Percentiles rank a stretch among this genome's conserved stretches.
phyloP scores from a whole-genome alignment of 1,139 yeast genomes.

The Nakaseomyces nivariensis region DNA sequence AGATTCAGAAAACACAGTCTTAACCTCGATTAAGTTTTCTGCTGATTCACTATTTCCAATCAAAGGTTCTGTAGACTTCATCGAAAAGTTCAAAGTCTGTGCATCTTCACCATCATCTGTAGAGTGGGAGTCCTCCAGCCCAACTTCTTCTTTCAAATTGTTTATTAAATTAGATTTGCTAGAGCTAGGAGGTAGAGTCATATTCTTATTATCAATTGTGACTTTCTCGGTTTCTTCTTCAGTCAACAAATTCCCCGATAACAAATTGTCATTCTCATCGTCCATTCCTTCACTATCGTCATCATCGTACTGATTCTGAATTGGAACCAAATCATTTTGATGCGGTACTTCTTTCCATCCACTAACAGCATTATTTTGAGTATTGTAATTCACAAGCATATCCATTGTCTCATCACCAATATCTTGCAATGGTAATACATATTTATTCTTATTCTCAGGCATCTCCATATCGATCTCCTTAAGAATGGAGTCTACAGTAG shows the following conservation, averaged over 20 bases:
- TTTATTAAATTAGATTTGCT: not conserved
- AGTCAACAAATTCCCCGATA: not conserved
- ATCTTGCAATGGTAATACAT: conserved; percentile 17
- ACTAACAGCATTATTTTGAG: conserved; percentile 5
- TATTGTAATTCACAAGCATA: conserved; percentile 21
- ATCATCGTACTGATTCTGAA: not conserved
- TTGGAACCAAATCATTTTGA: not conserved
- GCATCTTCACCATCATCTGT: not conserved
- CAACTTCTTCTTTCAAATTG: conserved; percentile 3
- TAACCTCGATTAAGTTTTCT: not conserved
- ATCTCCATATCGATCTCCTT: conserved; percentile 18
- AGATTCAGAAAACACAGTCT: not conserved
- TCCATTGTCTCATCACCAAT: conserved; percentile 28
- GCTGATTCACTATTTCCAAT: not conserved
- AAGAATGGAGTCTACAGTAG: conserved; percentile 16
- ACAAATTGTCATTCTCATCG: not conserved
- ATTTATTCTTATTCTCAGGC: conserved; percentile 3
- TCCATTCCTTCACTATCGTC: not conserved
- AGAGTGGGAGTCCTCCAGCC: not conserved
- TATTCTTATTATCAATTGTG: not conserved
- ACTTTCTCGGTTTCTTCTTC: not conserved
- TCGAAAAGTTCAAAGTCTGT: not conserved
- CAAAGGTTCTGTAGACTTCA: conserved; percentile 1
- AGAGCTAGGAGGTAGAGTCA: not conserved
- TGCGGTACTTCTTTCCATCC: not conserved